Conservation (phyloP, 2,329 filamentous ascomycete genomes). For the Pseudocercospora fuligena region DNA sequence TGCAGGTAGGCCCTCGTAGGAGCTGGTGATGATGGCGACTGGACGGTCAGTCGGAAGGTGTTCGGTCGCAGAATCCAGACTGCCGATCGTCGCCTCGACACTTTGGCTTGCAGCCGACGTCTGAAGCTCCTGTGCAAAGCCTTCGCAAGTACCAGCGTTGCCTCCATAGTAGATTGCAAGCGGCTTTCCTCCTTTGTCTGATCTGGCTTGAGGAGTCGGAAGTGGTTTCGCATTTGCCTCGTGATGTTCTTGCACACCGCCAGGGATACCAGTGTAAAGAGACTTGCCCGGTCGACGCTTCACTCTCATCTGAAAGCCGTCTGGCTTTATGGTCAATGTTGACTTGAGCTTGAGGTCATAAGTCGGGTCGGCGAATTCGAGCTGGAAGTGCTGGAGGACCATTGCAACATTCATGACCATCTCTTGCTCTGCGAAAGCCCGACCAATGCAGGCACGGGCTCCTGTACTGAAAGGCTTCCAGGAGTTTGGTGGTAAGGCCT, state of each 20-base stretch:
- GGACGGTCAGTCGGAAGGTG: slow-evolving; percentile 44
- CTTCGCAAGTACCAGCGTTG: slow-evolving; percentile 44
- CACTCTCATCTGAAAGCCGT: slow-evolving; percentile 45
- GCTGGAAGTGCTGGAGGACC: slow-evolving; percentile 53
- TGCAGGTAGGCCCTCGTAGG: slow-evolving; percentile 50
- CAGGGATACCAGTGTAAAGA: slow-evolving; percentile 13
- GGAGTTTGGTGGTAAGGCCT: slow-evolving; percentile 46
- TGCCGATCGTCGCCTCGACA: slow-evolving; percentile 43
- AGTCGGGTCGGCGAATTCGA: slow-evolving; percentile 49
- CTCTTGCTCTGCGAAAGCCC: slow-evolving; percentile 62
- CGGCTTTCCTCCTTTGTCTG: slow-evolving; percentile 4
- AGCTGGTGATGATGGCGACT: slow-evolving; percentile 46
- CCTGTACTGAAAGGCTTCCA: slow-evolving; percentile 63
- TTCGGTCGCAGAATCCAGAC: slow-evolving; percentile 38
- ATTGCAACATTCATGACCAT: slow-evolving; percentile 51
- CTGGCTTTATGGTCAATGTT: slow-evolving; percentile 53
- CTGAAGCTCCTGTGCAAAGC: slow-evolving; percentile 46
- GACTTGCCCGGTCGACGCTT: slow-evolving; percentile 14
- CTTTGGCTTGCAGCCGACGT: slow-evolving; percentile 44
- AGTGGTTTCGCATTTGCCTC: slow-evolving; percentile 3
- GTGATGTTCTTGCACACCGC: slow-evolving; percentile 5
- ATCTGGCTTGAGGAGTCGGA: not conserved
- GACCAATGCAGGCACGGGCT: slow-evolving; percentile 58
- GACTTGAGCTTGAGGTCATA: slow-evolving; percentile 51
- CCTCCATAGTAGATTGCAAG: slow-evolving; percentile 17